Base-by-base conservation (phyloP, 192 early-diverging fungal genomes). In the Borealophlyctis nickersoniae region DNA sequence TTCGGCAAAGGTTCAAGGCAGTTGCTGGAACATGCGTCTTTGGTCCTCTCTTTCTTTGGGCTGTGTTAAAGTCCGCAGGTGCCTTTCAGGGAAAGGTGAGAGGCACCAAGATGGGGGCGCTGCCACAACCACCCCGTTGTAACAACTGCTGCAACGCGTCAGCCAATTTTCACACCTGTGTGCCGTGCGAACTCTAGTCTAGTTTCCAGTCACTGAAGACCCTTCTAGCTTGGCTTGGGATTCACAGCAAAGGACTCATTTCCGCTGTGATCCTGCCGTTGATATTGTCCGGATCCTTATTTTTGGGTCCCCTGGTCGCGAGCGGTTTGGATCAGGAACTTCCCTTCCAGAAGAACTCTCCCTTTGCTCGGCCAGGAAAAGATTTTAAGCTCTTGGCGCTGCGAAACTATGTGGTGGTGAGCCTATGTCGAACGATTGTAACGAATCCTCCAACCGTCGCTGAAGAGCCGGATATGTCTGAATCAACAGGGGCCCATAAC, bases 401-500 rank as follows among this genome's bases (percentile, higher is more conserved):
- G 19, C 58, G 83, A 4, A 81, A 79, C 71, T 78, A 71, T 60
- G 54, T 85, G 22, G 66, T 80, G 64, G 83, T 83, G 72, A 51
- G 71, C 39, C n/a, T n/a, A n/a, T n/a, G n/a, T n/a, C n/a, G 19
- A 48, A 28, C 36, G 0, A 58, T 33, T 3, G 34, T 34, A 32
- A 23, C 49, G 29, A 27, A 33, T 39, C 33, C 26, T 22, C 29
- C 55, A 29, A 52, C n/a, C 45, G 57, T 58, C 23, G 35, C 57
- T 36, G n/a, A n/a, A n/a, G n/a, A n/a, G n/a, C n/a, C n/a, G n/a
- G n/a, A n/a, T n/a, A n/a, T n/a, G 16, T 36, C 13, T 32, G 2
- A 35, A 14, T 33, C 29, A 32, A n/a, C 33, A 91, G 89, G 88
- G 81, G 3, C 91, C 91, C 7, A 36, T 85, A 1, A 75, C 82